Conservation (phyloP, 73 alveolate genomes). For the Paramecium biaurelia region DNA sequence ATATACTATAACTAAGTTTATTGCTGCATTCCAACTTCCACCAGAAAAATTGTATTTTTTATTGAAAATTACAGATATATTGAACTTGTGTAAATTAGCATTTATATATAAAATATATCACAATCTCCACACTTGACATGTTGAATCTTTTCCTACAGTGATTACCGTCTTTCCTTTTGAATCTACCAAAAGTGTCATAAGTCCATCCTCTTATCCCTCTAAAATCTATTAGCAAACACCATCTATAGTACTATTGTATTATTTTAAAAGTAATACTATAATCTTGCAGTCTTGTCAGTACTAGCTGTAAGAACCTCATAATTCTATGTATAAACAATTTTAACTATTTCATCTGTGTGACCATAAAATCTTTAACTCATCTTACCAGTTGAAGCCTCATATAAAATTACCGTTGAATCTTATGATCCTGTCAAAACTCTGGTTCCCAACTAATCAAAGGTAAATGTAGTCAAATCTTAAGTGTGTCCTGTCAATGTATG, state of each 20-base stretch:
- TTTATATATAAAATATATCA: neutral
- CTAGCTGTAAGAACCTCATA: neutral
- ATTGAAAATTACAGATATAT: neutral
- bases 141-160: neutral
- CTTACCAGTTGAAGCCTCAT: slow-evolving; percentile 2
- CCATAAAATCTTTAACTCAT: neutral
- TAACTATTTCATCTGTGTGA: neutral
- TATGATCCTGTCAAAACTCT: neutral
- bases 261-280: neutral
- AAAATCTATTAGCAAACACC: neutral
- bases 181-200: neutral
- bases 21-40: neutral
- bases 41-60: neutral
- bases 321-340: neutral
- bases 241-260: neutral
- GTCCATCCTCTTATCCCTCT: slow-evolving; percentile 2
- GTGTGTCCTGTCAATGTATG: neutral
- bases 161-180: neutral
- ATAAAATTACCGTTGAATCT: neutral
- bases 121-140: slow-evolving; percentile 8
- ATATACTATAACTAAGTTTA: neutral
- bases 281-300: neutral
- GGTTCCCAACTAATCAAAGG: neutral
- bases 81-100: slow-evolving; percentile 19
- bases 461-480: neutral